Conservation (phyloP, 441 rosid genomes). For the Arabidopsis lyrata region DNA sequence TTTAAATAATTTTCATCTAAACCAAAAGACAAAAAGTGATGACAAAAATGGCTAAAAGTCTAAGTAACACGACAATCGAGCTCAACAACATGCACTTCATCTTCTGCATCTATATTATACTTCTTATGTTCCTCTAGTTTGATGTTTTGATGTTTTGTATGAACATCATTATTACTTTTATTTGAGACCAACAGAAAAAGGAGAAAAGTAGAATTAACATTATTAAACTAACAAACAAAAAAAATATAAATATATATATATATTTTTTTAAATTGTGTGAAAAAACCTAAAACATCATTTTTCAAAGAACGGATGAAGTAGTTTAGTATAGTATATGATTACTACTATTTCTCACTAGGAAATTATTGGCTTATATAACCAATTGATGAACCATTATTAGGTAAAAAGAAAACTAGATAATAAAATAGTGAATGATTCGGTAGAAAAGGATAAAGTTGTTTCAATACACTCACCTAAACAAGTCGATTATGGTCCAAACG, state of each 20-base stretch:
- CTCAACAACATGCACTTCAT: constrained; percentile 20
- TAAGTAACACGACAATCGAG: constrained; percentile 23
- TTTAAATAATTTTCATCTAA: neutral
- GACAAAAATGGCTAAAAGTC: neutral
- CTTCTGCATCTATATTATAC: neutral
- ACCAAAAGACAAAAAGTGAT: constrained; percentile 15
- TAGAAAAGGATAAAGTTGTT: neutral
- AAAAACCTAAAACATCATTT: no score
- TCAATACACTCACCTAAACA: neutral
- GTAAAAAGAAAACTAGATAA: neutral
- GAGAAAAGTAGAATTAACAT: no score
- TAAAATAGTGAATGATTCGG: neutral
- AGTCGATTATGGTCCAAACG: neutral
- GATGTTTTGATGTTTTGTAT: no score
- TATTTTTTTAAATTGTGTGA: no score
- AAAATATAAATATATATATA: no score
- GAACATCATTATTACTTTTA: no score
- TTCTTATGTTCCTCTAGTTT: no score
- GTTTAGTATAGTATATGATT: no score
- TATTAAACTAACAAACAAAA: no score
- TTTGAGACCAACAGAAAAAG: no score
- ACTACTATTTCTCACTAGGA: no score
- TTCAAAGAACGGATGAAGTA: no score
- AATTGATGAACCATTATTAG: neutral
- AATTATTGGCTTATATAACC: neutral